A percentile compares a stretch with the other conserved stretches of the same genome.
These are phyloP conservation scores for Raphanus raphanistrum DNA, from an alignment of 345 rosid species.

Conservation along the genomic window DNA sequence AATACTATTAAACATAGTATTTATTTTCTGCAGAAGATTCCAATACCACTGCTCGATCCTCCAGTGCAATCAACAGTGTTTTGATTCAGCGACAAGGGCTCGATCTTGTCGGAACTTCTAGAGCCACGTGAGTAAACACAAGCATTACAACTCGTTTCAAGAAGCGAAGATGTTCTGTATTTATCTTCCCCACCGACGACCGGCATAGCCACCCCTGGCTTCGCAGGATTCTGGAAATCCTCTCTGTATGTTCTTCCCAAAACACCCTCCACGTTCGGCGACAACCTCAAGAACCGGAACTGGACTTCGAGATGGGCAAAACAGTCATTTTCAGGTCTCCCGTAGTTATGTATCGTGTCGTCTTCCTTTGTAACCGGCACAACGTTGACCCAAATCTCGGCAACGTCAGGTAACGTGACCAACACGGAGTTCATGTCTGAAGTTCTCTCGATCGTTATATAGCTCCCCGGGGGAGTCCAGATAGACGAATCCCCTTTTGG, in stretches of 20 bases:
- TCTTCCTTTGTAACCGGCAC: conserved; percentile 70
- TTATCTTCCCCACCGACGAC: conserved; percentile 58
- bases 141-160: conserved; percentile 43
- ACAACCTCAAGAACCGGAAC: conserved; percentile 52
- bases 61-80: conserved; percentile 48
- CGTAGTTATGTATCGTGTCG: conserved; percentile 54
- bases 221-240: conserved; percentile 61
- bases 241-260: conserved; percentile 62
- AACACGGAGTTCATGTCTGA: conserved; percentile 49
- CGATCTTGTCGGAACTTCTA: background rate
- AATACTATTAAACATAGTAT: background rate
- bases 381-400: conserved; percentile 55
- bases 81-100: conserved; percentile 19
- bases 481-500: conserved; percentile 47
- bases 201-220: conserved; percentile 63
- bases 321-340: conserved; percentile 50
- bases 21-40: conserved; percentile 57
- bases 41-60: conserved; percentile 44
- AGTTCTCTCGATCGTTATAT: conserved; percentile 53
- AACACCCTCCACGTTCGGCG: conserved; percentile 59
- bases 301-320: conserved; percentile 69
- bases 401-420: conserved; percentile 42
- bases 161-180: conserved; percentile 48
- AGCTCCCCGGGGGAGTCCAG: conserved; percentile 47
- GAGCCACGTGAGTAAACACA: conserved; percentile 39